A percentile compares a stretch with the other conserved stretches of the same genome.
phyloP scores from a whole-genome alignment of 345 rosid species.

The Salix koriyanagi region DNA sequence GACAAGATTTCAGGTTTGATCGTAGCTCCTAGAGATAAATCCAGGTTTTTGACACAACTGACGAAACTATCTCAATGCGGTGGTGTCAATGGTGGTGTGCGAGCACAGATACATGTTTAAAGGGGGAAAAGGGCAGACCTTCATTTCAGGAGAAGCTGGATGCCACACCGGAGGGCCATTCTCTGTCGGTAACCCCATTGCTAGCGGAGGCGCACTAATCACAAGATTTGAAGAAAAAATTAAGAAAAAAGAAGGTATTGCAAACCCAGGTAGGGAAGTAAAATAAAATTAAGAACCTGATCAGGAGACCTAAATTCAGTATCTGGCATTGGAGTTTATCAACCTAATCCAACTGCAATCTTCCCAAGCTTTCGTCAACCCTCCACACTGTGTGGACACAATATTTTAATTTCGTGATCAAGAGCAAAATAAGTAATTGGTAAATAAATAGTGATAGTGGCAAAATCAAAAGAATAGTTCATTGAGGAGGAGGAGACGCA shows the following conservation, averaged over 20 bases:
- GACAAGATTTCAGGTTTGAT: not conserved
- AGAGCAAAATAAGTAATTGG: not conserved
- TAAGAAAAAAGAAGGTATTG: not conserved
- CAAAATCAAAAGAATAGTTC: not conserved
- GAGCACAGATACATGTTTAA: not conserved
- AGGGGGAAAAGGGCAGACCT: constrained; percentile 37
- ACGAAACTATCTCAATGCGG: not conserved
- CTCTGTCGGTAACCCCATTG: constrained; percentile 88
- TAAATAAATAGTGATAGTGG: not conserved
- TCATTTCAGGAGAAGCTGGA: constrained; percentile 81
- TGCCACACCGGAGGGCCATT: constrained; percentile 97
- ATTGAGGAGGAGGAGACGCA: constrained; percentile 16
- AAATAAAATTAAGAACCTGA: constrained; percentile 42
- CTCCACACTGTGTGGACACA: constrained; percentile 85
- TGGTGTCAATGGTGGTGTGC: not conserved
- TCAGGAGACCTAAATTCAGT: constrained; percentile 87
- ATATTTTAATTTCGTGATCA: constrained; percentile 41
- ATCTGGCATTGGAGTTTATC: constrained; percentile 93
- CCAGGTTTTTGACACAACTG: not conserved
- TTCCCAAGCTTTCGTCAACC: constrained; percentile 62
- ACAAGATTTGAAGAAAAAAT: constrained; percentile 3
- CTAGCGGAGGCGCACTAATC: constrained; percentile 81
- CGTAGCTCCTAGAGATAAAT: not conserved
- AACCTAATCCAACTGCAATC: constrained; percentile 86
- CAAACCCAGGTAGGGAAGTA: not conserved